Base-by-base conservation (phyloP, 805 yeast species). In the Candida berthetii region DNA sequence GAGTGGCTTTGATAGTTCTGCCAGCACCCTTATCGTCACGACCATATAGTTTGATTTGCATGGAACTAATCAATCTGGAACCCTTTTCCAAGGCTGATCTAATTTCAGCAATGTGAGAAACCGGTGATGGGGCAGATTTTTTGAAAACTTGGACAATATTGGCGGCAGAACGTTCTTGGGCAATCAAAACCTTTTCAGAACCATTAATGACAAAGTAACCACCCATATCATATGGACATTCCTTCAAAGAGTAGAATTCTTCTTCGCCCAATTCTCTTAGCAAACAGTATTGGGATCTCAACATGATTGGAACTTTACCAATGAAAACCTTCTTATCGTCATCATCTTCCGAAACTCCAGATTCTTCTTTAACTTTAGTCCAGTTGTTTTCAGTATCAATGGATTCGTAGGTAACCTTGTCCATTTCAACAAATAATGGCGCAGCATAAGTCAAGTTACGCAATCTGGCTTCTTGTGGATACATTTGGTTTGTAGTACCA, bases 201-300 rank as follows among this genome's bases (percentile, higher is more conserved):
- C 99, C 99, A 69, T 93, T 93, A 60, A 93, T 93, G 53, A 93
- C 90, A 61, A 93, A 93, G 66, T 93, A 93, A 48, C 99, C 99
- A 65, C 99, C 99, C 95, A 93, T 95, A 74, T 93, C 99, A 66
- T 87, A 93, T 27, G 99, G 99, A 69, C 99, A 93, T 68, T 93
- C 99, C 65, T 93, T 90, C 60, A 93, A 77, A 55, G 89, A 95
- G 66, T 90, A 93, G 57, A 90, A 78, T 65, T 93, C 99, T 52
- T 86, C 88, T 54, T 93, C 98, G 8, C 87, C 80, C 52, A 93
- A 75, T 46, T 86, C 96, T 58, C 88, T 78, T 55, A 93, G 75
- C 69, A 90, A 80, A 78, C 99, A 93, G 60, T 88, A 93, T 70
- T 88, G 91, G 42, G 98, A 91, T 57, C 96, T 78, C 54, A 93